A percentile compares a stretch with the other conserved stretches of the same genome.
phyloP scores from a whole-genome alignment of 306 rosid species.

The Vigna mungo region DNA sequence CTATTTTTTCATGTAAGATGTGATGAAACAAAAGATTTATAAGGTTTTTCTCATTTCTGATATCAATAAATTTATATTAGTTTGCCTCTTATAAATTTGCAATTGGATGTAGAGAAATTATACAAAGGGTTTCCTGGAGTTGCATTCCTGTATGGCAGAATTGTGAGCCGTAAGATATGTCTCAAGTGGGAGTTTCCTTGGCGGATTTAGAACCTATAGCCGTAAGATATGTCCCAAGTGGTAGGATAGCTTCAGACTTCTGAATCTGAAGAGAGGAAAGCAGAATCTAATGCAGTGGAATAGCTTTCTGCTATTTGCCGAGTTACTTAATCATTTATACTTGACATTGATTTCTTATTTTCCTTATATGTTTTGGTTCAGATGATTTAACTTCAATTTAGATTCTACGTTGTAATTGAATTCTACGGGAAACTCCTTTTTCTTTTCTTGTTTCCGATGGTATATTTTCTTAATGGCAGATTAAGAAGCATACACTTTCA shows the following conservation, averaged over 20 bases:
- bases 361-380: conserved; percentile 5
- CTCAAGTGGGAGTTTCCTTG: background rate
- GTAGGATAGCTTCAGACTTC: background rate
- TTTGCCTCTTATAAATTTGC: background rate
- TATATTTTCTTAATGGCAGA: conserved; percentile 54
- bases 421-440: background rate
- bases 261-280: too few species aligned
- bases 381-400: background rate
- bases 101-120: conserved; percentile 6
- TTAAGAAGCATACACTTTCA: conserved; percentile 68
- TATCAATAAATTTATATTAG: conserved; percentile 10
- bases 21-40: background rate
- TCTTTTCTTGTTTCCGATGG: conserved; percentile 36
- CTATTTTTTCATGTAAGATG: conserved; percentile 15
- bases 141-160: conserved; percentile 20
- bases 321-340: background rate
- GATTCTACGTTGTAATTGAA: background rate
- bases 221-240: background rate
- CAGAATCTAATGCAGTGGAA: background rate
- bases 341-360: conserved; percentile 15
- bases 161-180: background rate
- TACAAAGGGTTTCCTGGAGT: background rate
- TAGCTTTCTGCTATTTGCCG: background rate
- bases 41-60: conserved; percentile 4
- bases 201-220: conserved; percentile 7